phyloP scores from a whole-genome alignment of 1,139 yeast species.

The Pichia norvegensis region DNA sequence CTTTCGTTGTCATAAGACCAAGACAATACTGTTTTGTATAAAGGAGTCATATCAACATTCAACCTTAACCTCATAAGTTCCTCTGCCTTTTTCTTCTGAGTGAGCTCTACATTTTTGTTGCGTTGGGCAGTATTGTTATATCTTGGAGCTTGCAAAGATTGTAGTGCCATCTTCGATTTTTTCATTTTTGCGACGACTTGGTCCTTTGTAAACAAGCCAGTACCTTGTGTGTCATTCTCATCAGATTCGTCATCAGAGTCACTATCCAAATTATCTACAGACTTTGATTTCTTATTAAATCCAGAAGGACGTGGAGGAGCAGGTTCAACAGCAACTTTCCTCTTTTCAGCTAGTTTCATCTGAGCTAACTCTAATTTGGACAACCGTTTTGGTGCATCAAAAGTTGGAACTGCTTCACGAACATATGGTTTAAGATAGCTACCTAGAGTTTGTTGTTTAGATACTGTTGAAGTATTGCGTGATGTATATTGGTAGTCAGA shows the following conservation, averaged over 20 bases:
- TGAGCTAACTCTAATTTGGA: constrained; percentile 28
- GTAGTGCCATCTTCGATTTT: constrained; percentile 21
- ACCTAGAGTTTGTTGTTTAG: constrained; percentile 25
- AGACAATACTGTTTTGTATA: constrained; percentile 58
- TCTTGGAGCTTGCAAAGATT: constrained; percentile 21
- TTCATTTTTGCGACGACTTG: constrained; percentile 27
- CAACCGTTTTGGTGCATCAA: constrained; percentile 20
- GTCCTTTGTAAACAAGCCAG: constrained; percentile 24
- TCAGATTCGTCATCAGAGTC: constrained; percentile 20
- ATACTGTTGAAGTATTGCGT: constrained; percentile 12
- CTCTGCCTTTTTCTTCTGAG: constrained; percentile 52
- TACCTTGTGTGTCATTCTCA: constrained; percentile 15
- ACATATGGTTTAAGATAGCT: constrained; percentile 19
- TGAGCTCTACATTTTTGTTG: constrained; percentile 13
- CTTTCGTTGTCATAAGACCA: constrained; percentile 66
- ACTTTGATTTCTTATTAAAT: constrained; percentile 42
- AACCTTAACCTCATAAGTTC: constrained; percentile 74
- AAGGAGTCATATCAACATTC: constrained; percentile 68
- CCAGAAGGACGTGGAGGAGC: constrained; percentile 82
- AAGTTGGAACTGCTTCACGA: constrained; percentile 8
- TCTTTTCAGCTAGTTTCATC: constrained; percentile 31
- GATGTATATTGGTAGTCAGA: constrained; percentile 12
- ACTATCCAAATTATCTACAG: constrained; percentile 13
- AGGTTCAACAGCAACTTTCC: constrained; percentile 21
- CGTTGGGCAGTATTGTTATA: constrained; percentile 4